Conservation (phyloP, 352 stramenopile genomes). For the Phytophthora rubi region DNA sequence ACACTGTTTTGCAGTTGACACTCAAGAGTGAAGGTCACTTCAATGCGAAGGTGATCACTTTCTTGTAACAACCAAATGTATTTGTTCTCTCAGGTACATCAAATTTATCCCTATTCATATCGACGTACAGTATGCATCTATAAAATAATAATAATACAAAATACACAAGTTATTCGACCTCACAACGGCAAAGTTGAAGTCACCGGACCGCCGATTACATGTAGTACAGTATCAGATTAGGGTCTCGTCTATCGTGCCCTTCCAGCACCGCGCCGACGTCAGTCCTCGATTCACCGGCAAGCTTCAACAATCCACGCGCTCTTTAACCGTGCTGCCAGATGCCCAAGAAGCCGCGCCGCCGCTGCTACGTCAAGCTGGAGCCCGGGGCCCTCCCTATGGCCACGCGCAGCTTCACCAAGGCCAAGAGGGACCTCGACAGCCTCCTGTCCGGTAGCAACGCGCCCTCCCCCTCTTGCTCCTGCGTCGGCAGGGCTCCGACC, state of each 20-base stretch:
- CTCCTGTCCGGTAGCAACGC: background rate
- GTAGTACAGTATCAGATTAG: no score
- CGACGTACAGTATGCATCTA: no score
- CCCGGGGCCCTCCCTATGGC: background rate
- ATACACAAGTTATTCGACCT: no score
- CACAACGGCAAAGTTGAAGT: no score
- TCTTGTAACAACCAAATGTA: background rate
- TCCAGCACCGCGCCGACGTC: background rate
- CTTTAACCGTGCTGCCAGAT: background rate
- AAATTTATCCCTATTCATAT: no score
- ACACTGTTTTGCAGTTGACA: slow-evolving; percentile 1
- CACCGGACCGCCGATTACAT: no score
- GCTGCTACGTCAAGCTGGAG: background rate
- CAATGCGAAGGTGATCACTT: background rate
- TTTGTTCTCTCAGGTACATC: background rate
- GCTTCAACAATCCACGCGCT: background rate
- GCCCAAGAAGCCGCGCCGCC: slow-evolving; percentile 12
- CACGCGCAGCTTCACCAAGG: slow-evolving; percentile 1
- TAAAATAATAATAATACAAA: no score
- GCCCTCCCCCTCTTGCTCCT: background rate
- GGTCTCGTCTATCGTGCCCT: no score
- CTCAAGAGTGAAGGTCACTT: background rate
- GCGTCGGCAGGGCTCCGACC: background rate
- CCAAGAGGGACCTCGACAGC: slow-evolving; percentile 1
- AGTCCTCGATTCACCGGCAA: slow-evolving; percentile 14